Evolutionary conservation across 148 eudicot genomes (phyloP).

Genomic region (Amaranthus palmeri): DNA sequence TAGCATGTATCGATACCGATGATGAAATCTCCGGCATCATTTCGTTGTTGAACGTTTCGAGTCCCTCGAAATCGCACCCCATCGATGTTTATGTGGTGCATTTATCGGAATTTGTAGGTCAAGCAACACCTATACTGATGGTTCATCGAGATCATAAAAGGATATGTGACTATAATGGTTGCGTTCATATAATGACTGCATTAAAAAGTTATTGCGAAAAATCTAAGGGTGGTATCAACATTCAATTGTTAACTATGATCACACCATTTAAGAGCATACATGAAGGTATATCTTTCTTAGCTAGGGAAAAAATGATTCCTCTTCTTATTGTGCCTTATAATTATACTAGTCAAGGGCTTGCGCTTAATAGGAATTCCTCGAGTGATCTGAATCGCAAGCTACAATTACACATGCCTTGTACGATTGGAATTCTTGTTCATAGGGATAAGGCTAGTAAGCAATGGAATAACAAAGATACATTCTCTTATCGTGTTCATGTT

Average conservation of each 20-base stretch:
- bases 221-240: not conserved
- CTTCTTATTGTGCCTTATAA: slow-evolving; percentile 30
- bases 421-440: slow-evolving; percentile 24
- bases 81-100: slow-evolving; percentile 22
- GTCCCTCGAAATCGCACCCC: slow-evolving; percentile 16
- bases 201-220: not conserved
- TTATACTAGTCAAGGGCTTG: not conserved
- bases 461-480: not conserved
- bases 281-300: slow-evolving; percentile 19
- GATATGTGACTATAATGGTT: slow-evolving; percentile 21
- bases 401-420: slow-evolving; percentile 21
- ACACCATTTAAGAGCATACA: slow-evolving; percentile 23
- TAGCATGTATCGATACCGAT: slow-evolving; percentile 26
- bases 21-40: slow-evolving; percentile 23
- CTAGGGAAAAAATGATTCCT: slow-evolving; percentile 21
- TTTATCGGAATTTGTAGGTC: slow-evolving; percentile 28
- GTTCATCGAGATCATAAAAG: slow-evolving; percentile 17
- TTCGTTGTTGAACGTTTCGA: slow-evolving; percentile 20
- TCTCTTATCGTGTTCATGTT: slow-evolving; percentile 9
- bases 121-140: slow-evolving; percentile 20
- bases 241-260: slow-evolving; percentile 28
- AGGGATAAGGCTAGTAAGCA: slow-evolving; percentile 14
- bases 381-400: slow-evolving; percentile 17
- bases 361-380: not conserved
- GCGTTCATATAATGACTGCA: slow-evolving; percentile 19